Base-by-base conservation (phyloP, 352 stramenopile species). In the Saprolegnia diclina region DNA sequence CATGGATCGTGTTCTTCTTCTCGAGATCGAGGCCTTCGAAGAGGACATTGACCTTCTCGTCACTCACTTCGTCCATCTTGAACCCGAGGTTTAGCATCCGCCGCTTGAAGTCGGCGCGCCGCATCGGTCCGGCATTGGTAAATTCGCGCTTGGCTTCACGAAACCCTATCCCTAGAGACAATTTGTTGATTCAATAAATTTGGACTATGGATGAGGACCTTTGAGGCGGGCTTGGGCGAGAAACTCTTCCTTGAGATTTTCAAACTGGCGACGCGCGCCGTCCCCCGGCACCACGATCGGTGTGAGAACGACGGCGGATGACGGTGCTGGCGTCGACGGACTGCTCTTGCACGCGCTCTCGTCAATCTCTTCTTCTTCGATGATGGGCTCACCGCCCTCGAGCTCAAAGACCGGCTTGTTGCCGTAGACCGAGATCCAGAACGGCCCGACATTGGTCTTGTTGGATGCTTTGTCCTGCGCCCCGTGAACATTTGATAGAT, bases 391-490 rank as follows among this genome's bases (percentile, higher is more conserved):
- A 1, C 86, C 83, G 26, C 85, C 84, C 75, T 94, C 80, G 10
- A 94, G 67, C 9, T 73, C 73, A 63, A 94, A 92, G 22, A 76
- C 78, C 7, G 74, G 21, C n/a, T 83, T 85, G 56, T 91, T 75
- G 0, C 81, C 88, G 53, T 94, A 94, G 7, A 92, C 79, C 0
- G 86, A 94, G 22, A 94, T 52, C 86, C 86, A 94, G 65, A 94
- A 94, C 32, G 64, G 90, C 0, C 86, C 86, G 16, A 89, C 79
- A 38, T 92, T 92, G 1, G 76, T 88, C 22, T 88, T 89, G 0
- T 83, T 81, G n/a, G 77, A 83, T 22, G 76, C 77, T 75, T 92
- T 91, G 72, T 91, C 81, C 85, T 93, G 69, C 18, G n/a, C 22
- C 9, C 16, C 10, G 0, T 10, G 19, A 24, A 26, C 13, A 11